A percentile compares a stretch with the other conserved stretches of the same genome.
Evolutionary conservation across 345 rosid genomes (phyloP).

Genomic region (Bruguiera parviflora): DNA sequence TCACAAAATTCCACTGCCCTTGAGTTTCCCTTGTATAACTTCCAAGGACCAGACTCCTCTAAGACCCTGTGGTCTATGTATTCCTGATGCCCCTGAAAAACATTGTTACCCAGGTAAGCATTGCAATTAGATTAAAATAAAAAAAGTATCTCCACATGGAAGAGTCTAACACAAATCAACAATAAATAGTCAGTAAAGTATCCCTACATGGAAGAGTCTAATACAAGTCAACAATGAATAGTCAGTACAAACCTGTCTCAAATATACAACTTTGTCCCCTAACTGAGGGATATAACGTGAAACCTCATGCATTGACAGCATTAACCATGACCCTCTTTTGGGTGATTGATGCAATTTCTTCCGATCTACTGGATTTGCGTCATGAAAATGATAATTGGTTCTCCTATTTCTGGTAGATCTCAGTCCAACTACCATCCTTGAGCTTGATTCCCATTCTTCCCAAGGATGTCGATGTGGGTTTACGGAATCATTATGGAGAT

Average conservation of each 20-base stretch:
- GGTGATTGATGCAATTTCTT: slow-evolving; percentile 47
- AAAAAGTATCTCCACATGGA: background rate
- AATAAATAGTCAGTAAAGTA: slow-evolving; percentile 11
- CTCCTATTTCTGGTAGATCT: slow-evolving; percentile 88
- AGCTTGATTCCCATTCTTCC: slow-evolving; percentile 68
- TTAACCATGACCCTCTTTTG: slow-evolving; percentile 67
- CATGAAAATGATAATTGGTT: slow-evolving; percentile 54
- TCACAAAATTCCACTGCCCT: slow-evolving; percentile 84
- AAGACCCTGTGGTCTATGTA: slow-evolving; percentile 39
- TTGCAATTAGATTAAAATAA: too few species aligned
- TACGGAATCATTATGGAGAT: slow-evolving; percentile 16
- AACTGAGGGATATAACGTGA: slow-evolving; percentile 87
- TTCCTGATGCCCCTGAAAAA: slow-evolving; percentile 88
- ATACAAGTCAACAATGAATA: background rate
- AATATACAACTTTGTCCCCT: slow-evolving; percentile 81
- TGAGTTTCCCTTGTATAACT: slow-evolving; percentile 47
- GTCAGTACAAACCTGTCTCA: slow-evolving; percentile 69
- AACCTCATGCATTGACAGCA: slow-evolving; percentile 69
- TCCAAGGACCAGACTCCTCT: slow-evolving; percentile 77
- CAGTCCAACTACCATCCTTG: slow-evolving; percentile 57
- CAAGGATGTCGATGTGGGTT: slow-evolving; percentile 40
- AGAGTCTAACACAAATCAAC: slow-evolving; percentile 1
- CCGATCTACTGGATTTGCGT: slow-evolving; percentile 48
- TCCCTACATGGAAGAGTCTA: background rate
- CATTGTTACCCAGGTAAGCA: too few species aligned